phyloP scores from a whole-genome alignment of 2,329 filamentous ascomycete genomes.

The Apiospora marii region DNA sequence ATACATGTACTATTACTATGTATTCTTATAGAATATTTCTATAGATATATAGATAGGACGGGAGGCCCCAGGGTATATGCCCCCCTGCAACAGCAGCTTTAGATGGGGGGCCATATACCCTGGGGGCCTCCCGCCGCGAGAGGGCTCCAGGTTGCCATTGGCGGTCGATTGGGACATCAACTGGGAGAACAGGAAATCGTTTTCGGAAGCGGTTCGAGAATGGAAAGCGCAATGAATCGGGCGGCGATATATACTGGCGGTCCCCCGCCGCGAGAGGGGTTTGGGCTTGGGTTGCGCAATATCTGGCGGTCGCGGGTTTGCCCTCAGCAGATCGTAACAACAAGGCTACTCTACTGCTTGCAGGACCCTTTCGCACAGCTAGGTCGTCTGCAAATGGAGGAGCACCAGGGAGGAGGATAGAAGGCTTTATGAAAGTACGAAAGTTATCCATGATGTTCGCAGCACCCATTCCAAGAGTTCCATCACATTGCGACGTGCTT shows the following conservation, averaged over 20 bases:
- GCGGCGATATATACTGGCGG: too few relatives aligned
- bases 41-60: too few relatives aligned
- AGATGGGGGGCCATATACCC: constrained; percentile 21
- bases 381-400: neutral
- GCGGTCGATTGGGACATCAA: neutral
- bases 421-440: constrained; percentile 20
- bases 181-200: neutral
- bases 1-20: too few relatives aligned
- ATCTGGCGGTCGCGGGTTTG: constrained; percentile 37
- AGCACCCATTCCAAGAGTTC: too few relatives aligned
- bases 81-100: constrained; percentile 1
- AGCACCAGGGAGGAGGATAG: neutral
- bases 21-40: too few relatives aligned
- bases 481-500: too few relatives aligned
- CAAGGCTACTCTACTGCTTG: constrained; percentile 53
- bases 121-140: constrained; percentile 68
- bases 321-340: constrained; percentile 50
- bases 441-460: constrained; percentile 1
- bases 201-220: too few relatives aligned
- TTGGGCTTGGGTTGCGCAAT: neutral
- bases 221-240: too few relatives aligned
- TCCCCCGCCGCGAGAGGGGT: neutral
- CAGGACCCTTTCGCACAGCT: constrained; percentile 38
- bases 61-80: neutral
- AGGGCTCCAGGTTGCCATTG: constrained; percentile 60